Evolutionary conservation across 441 rosid species (phyloP).

Genomic region (Eutrema salsugineum): DNA sequence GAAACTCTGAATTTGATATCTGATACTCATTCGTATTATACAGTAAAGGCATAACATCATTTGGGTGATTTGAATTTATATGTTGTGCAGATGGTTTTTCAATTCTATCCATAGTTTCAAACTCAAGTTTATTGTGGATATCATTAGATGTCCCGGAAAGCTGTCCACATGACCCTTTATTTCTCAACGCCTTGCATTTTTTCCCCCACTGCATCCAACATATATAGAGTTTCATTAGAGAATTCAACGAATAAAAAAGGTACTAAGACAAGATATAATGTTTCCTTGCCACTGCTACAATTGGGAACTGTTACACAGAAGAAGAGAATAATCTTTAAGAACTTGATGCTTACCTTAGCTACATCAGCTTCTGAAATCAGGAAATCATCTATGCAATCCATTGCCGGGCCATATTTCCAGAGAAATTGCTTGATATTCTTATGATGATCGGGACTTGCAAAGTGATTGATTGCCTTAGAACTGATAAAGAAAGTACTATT

Average conservation of each 20-base stretch:
- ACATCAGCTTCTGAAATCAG: constrained; percentile 52
- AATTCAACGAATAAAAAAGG: not conserved
- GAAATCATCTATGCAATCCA: constrained; percentile 54
- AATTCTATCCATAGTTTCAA: constrained; percentile 46
- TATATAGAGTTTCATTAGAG: constrained; percentile 4
- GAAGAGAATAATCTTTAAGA: not conserved
- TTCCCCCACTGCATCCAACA: constrained; percentile 64
- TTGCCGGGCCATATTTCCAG: constrained; percentile 69
- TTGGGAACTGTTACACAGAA: not conserved
- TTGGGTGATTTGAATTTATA: constrained; percentile 38
- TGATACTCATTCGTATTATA: constrained; percentile 79
- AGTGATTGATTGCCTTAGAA: constrained; percentile 32
- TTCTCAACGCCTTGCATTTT: constrained; percentile 56
- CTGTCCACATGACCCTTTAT: constrained; percentile 38
- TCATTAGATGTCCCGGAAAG: constrained; percentile 52
- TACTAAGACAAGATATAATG: not conserved
- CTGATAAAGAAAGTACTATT: constrained; percentile 1
- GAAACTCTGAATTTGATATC: constrained; percentile 50
- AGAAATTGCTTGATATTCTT: constrained; percentile 71
- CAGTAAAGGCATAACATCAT: constrained; percentile 91
- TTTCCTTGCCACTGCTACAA: not conserved
- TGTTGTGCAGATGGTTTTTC: constrained; percentile 39
- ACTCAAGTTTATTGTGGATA: constrained; percentile 64
- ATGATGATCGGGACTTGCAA: constrained; percentile 26
- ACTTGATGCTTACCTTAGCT: constrained; percentile 47